Conservation (phyloP, 1,284 basidiomycete species). For the Paramarasmius palmivorus region DNA sequence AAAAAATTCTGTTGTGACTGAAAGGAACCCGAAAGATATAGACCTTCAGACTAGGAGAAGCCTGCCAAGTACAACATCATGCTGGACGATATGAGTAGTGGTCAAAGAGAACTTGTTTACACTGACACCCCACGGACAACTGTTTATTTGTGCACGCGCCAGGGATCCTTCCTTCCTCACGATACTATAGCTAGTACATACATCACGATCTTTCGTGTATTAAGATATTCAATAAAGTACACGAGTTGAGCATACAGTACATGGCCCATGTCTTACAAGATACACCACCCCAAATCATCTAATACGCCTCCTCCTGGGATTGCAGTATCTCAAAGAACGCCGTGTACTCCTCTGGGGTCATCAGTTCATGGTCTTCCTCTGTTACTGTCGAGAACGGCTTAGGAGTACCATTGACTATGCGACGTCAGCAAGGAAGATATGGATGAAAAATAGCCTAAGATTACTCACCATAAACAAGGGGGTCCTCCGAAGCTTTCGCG, state of each 20-base stretch:
- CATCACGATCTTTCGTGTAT: too few species aligned
- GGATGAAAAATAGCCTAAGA: slow-evolving; percentile 2
- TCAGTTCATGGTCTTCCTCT: slow-evolving; percentile 80
- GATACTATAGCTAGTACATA: too few species aligned
- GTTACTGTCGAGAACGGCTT: slow-evolving; percentile 73
- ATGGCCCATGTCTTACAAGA: not conserved
- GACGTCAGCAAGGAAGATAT: not conserved
- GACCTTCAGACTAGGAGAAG: too few species aligned
- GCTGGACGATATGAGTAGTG: too few species aligned
- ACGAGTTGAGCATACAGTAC: not conserved
- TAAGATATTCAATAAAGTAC: not conserved
- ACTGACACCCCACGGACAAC: too few species aligned
- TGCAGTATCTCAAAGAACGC: slow-evolving; percentile 70
- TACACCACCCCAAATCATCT: not conserved
- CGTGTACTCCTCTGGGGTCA: slow-evolving; percentile 85
- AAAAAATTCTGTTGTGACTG: too few species aligned
- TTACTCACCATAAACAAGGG: slow-evolving; percentile 62
- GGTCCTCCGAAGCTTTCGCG: slow-evolving; percentile 40
- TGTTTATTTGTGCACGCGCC: too few species aligned
- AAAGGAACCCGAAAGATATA: too few species aligned
- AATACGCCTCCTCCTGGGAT: slow-evolving; percentile 24
- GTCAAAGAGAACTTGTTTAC: too few species aligned
- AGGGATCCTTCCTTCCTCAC: too few species aligned
- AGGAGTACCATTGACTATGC: slow-evolving; percentile 65
- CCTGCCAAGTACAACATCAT: too few species aligned